Evolutionary conservation across 139 green algal genomes (phyloP), one percentile per base, ranked within the genome.

Genomic region (Chlorella sp.): DNA sequence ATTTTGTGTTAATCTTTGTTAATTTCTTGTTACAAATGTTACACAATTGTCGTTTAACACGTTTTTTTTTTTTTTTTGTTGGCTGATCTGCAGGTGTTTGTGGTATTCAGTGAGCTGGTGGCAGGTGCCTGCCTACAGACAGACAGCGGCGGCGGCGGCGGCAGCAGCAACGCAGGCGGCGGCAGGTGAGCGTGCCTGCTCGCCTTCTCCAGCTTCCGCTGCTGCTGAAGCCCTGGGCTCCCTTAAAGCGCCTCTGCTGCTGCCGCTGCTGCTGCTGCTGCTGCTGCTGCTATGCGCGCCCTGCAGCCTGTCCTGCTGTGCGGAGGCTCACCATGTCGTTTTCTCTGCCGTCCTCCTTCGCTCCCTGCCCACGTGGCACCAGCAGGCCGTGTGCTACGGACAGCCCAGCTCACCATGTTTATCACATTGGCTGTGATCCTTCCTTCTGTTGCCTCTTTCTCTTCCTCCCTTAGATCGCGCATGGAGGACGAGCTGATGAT

Each of bases 401-500:
- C 73, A 40, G 1, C 14, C 12, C 1, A 3, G 36, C 14, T 79
- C 30, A 36, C 73, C 68, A n/a, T 34, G 12, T 36, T 34, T 7
- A 22, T 36, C 68, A 34, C 12, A 34, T 22, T 4, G 0, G 9
- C 5, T 73, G 64, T 30, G 21, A 26, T 7, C 64, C 5, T 73
- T 73, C 22, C 64, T 16, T 26, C 24, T 9, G 19, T 21, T 81
- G 76, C 36, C 26, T 57, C 36, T 57, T 57, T 37, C 15, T 81
- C 7, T 28, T n/a, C 0, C 36, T 34, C n/a, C 16, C 40, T 22
- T 78, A 90, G 89, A 42, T 88, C 84, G 22, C 84, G 90, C 69
- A 89, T 92, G 83, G 90, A 92, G 83, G 90, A 92, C 60, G 90
- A 92, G 83, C 76, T 92, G 26, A 87, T 90, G 37, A 92, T 92